Percentiles rank a stretch among this genome's conserved stretches.
These are phyloP conservation scores for Sanghuangporus sanghuang DNA, from an alignment of 1,284 basidiomycete species.

Conservation along the genomic window DNA sequence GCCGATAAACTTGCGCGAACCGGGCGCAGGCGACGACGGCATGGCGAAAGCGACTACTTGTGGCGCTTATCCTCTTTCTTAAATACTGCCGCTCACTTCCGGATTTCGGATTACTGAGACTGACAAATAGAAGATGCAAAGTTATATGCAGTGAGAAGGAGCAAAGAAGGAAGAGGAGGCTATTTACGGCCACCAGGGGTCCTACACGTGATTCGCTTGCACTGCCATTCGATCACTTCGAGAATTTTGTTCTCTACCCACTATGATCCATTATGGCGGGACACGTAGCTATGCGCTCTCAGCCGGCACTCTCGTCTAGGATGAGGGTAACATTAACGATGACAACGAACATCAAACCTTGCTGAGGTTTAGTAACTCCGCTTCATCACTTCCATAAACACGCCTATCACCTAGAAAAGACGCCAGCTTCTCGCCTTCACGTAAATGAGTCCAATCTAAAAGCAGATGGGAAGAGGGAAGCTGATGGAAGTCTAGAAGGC, in stretches of 20 bases:
- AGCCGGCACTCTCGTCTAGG: too few species aligned
- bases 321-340: too few species aligned
- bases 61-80: background rate
- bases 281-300: background rate
- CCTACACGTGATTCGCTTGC: background rate
- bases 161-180: background rate
- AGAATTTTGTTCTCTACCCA: background rate
- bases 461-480: background rate
- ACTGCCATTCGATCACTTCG: background rate
- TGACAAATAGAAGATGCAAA: background rate
- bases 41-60: background rate
- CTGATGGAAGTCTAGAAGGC: background rate
- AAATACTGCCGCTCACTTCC: background rate
- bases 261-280: background rate
- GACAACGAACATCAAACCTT: too few species aligned
- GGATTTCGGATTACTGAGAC: background rate
- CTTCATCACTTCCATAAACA: background rate
- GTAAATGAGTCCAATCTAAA: background rate
- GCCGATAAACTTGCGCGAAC: constrained; percentile 43
- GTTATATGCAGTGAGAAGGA: background rate
- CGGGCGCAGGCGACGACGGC: background rate
- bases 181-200: background rate
- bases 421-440: background rate
- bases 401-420: background rate
- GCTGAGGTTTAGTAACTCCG: too few species aligned